Evolutionary conservation across 805 yeast genomes (phyloP), one percentile per base, ranked within the genome.

Genomic region (Phaffomyces opuntiae): DNA sequence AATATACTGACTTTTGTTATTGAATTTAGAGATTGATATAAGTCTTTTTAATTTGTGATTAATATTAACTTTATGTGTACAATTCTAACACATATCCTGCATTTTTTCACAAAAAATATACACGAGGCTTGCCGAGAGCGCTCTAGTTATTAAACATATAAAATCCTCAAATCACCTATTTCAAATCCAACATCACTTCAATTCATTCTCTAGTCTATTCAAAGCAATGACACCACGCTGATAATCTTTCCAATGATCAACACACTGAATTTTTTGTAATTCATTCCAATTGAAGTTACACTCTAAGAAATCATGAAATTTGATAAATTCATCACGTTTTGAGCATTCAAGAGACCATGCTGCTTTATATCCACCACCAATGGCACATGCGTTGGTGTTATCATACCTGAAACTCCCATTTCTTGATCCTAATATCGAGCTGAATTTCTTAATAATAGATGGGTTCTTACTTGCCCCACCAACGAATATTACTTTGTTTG

Each of bases 281-380:
- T 67, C 69, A 8, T 64, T 61, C 73, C 78, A 74, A 42, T 77
- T 68, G 54, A 77, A 78, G 19, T 64, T 73, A 46, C 59, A 65
- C 59, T 55, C 67, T 54, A 72, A 59, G 69, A 82, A 69, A 46
- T 68, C 56, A 63, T 66, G 74, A 65, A 73, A 77, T 5, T 59
- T 54, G 4, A 48, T 17, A 14, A 34, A 36, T 11, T 39, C 24
- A 2, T 51, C 53, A 7, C 54, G 51, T 3, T 46, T 39, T 14
- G 57, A 47, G 9, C 54, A 54, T 17, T 56, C 51, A 24, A 46
- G 43, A 35, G 87, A 76, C 95, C 95, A 88, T 40, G 81, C 69
- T 1, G 96, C 91, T 60, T 86, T 84, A 65, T 75, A 86, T 37
- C 95, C 91, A 5, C 96, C 96, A 25, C 96, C 96, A 33, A 87